phyloP scores from a whole-genome alignment of 1,284 basidiomycete genomes.

The Inonotus obliquus region DNA sequence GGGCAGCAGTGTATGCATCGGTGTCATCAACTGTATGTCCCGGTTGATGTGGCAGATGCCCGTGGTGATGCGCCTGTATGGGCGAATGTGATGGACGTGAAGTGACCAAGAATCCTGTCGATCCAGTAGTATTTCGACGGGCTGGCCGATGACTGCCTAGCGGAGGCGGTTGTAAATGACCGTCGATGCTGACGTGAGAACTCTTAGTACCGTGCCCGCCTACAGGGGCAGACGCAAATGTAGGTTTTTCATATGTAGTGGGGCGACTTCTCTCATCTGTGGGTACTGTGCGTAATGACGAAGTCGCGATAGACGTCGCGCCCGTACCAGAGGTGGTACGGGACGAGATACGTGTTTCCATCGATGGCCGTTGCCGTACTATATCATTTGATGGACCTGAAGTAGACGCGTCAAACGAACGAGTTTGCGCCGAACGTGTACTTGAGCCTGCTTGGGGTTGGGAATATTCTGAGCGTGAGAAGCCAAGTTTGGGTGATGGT shows the following conservation, averaged over 20 bases:
- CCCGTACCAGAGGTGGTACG: conserved; percentile 6
- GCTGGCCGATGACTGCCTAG: conserved; percentile 19
- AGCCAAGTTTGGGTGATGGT: conserved; percentile 9
- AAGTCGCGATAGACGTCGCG: conserved; percentile 6
- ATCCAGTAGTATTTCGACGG: conserved; percentile 29
- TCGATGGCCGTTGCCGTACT: conserved; percentile 8
- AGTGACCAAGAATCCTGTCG: conserved; percentile 14
- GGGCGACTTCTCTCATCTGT: conserved; percentile 14
- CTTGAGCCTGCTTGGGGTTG: neutral
- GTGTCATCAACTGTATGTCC: conserved; percentile 13
- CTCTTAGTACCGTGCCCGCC: conserved; percentile 9
- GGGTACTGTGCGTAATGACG: conserved; percentile 5
- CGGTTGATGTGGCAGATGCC: neutral
- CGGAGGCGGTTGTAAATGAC: conserved; percentile 22
- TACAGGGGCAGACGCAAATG: conserved; percentile 2
- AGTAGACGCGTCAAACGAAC: conserved; percentile 5
- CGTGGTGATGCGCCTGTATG: neutral
- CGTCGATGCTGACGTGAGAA: conserved; percentile 19
- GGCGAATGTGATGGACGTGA: conserved; percentile 14
- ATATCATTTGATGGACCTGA: conserved; percentile 1
- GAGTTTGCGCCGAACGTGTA: neutral
- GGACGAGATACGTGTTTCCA: conserved; percentile 7
- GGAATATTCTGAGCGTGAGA: conserved; percentile 15
- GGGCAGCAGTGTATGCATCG: conserved; percentile 14
- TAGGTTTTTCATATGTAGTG: conserved; percentile 5